Evolutionary conservation across 1,284 basidiomycete genomes (phyloP).

Genomic region (Schizopora paradoxa): DNA sequence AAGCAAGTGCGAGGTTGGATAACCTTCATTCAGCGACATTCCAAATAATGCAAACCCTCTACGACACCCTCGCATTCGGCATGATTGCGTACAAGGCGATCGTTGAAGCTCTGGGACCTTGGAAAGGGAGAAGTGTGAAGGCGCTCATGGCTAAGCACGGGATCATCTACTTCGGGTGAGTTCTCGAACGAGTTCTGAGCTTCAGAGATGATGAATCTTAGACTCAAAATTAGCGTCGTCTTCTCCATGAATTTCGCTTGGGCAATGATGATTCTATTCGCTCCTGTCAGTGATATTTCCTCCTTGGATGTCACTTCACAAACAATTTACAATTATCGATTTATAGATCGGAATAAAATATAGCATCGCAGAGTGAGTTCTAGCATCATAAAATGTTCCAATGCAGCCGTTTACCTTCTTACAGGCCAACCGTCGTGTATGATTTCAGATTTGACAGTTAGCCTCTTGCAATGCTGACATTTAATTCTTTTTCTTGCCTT

Average conservation of each 20-base stretch:
- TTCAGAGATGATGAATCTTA: not conserved
- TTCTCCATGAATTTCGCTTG: slow-evolving; percentile 4
- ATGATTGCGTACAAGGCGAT: no score
- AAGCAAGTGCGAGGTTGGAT: no score
- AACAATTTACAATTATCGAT: not conserved
- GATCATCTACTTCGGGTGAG: not conserved
- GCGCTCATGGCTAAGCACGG: not conserved
- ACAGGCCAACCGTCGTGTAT: no score
- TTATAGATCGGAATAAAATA: not conserved
- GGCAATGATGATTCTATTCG: slow-evolving; percentile 11
- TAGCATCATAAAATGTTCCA: no score
- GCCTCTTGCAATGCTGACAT: no score
- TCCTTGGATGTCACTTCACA: not conserved
- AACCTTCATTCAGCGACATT: not conserved
- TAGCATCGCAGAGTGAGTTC: no score
- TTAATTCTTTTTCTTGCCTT: no score
- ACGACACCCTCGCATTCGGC: not conserved
- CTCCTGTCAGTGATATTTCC: slow-evolving; percentile 4
- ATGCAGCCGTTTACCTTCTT: no score
- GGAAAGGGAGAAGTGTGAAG: not conserved
- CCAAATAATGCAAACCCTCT: slow-evolving; percentile 2
- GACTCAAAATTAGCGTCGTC: not conserved
- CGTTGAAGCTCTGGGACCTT: no score
- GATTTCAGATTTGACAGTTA: no score
- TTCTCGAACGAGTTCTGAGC: not conserved